Evolutionary conservation across 805 yeast species (phyloP).

Genomic region (Saccharomycopsis babjevae): DNA sequence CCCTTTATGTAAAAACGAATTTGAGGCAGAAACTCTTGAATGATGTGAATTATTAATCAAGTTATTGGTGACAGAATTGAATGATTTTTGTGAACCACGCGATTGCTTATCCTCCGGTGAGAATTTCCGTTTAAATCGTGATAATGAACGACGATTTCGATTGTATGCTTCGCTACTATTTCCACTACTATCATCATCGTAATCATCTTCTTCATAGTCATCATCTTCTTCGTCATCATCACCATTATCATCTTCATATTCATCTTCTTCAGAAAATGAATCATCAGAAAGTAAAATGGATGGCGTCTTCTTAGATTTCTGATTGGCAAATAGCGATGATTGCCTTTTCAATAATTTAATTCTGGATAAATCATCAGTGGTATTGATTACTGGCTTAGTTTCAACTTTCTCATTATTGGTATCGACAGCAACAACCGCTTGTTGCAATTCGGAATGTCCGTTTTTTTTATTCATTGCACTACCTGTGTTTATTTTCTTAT

Average conservation of each 20-base stretch:
- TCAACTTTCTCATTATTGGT: not conserved
- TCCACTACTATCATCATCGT: slow-evolving; percentile 3
- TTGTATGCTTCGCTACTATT: not conserved
- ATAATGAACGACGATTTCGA: not conserved
- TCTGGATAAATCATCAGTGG: not conserved
- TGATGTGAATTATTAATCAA: not conserved
- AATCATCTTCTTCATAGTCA: not conserved
- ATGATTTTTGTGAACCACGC: not conserved
- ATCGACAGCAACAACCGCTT: not conserved
- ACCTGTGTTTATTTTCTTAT: not conserved
- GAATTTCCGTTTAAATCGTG: not conserved
- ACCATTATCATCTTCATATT: slow-evolving; percentile 10
- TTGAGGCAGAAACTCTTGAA: not conserved
- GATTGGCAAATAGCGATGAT: slow-evolving; percentile 9
- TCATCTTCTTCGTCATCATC: slow-evolving; percentile 7
- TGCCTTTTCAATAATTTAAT: slow-evolving; percentile 9
- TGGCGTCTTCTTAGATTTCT: not conserved
- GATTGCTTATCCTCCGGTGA: not conserved
- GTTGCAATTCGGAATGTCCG: not conserved
- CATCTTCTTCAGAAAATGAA: slow-evolving; percentile 13
- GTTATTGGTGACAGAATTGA: not conserved
- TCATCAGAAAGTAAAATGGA: slow-evolving; percentile 15
- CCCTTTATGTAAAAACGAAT: not conserved
- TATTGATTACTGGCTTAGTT: not conserved
- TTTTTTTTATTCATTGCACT: not conserved